Conservation (phyloP, 257 asterid species). For the Solanum chmielewskii region DNA sequence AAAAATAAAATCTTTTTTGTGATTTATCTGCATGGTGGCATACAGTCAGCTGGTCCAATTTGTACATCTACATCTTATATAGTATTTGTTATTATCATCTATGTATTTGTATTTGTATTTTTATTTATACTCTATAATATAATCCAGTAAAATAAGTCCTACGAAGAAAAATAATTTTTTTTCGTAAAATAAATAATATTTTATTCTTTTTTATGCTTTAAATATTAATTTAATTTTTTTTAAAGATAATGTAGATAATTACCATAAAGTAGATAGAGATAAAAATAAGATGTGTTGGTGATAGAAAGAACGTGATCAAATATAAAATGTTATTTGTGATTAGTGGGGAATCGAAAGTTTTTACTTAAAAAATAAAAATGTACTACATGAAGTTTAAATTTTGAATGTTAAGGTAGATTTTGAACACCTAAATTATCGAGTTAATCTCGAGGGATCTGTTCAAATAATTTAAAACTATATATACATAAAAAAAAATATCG, state of each 20-base stretch:
- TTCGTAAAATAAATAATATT: fast-evolving
- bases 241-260: neutral
- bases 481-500: no score
- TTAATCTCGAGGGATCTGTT: neutral
- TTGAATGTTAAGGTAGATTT: no score
- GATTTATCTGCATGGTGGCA: neutral
- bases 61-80: neutral
- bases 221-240: neutral
- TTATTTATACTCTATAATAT: neutral
- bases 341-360: neutral
- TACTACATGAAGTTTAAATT: no score
- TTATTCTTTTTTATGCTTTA: neutral
- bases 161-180: neutral
- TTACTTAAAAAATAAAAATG: no score
- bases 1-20: neutral
- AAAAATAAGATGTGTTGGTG: neutral
- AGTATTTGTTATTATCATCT: neutral
- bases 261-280: neutral
- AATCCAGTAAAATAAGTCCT: neutral
- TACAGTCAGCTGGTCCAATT: neutral
- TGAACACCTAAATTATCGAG: neutral
- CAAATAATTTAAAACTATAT: no score
- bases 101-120: neutral
- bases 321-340: no score
- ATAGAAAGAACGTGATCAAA: no score